Evolutionary conservation across 139 green algal species (phyloP).

Genomic region (Trebouxia sp.): DNA sequence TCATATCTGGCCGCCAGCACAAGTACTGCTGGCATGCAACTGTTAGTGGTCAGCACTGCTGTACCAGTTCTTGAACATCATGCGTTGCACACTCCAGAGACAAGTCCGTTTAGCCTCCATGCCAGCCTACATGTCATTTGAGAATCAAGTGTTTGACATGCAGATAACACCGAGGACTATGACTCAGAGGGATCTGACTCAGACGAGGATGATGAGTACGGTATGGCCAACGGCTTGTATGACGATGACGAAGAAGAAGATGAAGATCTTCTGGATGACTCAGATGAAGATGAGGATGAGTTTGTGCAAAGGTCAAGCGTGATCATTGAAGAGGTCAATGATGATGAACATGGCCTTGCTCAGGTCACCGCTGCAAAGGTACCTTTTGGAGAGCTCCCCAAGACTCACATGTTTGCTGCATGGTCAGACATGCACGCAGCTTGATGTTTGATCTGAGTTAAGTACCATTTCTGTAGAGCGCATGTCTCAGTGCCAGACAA

Average conservation of each 20-base stretch:
- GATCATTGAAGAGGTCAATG: constrained; percentile 22
- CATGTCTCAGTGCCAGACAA: too few species aligned
- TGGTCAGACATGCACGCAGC: too few species aligned
- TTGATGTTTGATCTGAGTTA: too few species aligned
- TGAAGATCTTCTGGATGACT: constrained; percentile 6
- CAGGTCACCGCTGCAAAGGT: constrained; percentile 2
- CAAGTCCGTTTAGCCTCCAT: background rate
- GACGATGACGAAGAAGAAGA: constrained; percentile 41
- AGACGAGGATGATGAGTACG: constrained; percentile 36
- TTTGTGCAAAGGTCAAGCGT: constrained; percentile 18
- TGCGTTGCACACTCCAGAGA: too few species aligned
- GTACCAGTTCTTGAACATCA: too few species aligned
- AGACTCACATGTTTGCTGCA: too few species aligned
- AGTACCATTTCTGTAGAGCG: too few species aligned
- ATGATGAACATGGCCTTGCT: background rate
- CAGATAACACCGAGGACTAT: constrained; percentile 31
- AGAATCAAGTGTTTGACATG: background rate
- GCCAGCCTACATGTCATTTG: too few species aligned
- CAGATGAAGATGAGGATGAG: constrained; percentile 13
- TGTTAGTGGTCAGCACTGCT: too few species aligned
- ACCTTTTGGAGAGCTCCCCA: too few species aligned
- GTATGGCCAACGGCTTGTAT: constrained; percentile 35
- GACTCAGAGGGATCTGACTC: constrained; percentile 29
- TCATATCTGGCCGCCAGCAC: too few species aligned
- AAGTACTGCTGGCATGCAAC: too few species aligned